Evolutionary conservation across 768 basidiomycete genomes (phyloP), one percentile per base, ranked within the genome.

Genomic region (Rickenella mellea): DNA sequence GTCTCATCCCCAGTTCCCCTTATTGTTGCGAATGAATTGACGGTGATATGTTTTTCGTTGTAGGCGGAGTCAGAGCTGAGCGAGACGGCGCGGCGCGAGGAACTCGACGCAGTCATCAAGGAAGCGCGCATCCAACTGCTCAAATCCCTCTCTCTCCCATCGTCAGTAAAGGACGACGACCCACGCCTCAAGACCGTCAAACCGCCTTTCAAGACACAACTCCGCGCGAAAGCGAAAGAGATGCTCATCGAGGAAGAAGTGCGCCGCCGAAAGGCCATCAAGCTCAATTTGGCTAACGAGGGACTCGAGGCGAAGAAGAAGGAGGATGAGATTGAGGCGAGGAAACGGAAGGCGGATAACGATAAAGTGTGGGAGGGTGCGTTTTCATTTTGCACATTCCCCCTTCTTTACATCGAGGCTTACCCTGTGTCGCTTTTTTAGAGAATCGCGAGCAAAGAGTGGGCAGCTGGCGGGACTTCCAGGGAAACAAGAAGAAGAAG

Each of bases 301-400:
- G 90, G 90, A 3, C 66, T 92, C 4, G 91, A 94, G 56, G 92
- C 92, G n/a, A 73, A 81, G 53, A 87, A 83, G 70, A 91, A 89
- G 57, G 91, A 96, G 40, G 88, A 90, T 44, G 92, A 92, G 51
- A 70, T 83, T 9, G 62, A 69, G 19, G 54, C 76, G 27, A 79
- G 63, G 65, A 94, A 94, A 60, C 73, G 91, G 41, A 94, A 94
- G 62, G 83, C 73, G 1, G 89, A 93, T 51, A 87, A 92, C 5
- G 88, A 93, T 51, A 83, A 80, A 51, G 65, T 60, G 20, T 96
- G 91, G 91, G 91, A 94, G 70, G 88, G 90, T 90, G 49, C 27
- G 64, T 52, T 7, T 20, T 21, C 12, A 21, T 44, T 20, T 37
- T 25, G 45, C 20, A 30, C 27, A 25, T n/a, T 25, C 11, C 28